Evolutionary conservation across 495 filamentous ascomycete genomes (phyloP), one percentile per base, ranked within the genome.

Genomic region (Cryomyces minteri): DNA sequence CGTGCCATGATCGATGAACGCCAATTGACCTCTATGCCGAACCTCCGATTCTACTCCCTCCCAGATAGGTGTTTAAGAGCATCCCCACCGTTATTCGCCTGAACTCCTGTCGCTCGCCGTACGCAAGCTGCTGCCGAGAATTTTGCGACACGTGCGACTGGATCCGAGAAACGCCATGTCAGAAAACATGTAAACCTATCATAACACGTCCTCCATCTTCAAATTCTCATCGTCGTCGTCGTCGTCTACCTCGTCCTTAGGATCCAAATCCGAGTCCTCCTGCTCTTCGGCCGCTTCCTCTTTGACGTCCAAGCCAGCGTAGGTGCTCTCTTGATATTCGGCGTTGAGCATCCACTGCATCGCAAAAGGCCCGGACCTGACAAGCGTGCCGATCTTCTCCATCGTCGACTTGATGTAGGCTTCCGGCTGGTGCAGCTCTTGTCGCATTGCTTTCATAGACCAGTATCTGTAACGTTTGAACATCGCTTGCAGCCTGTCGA

Each of bases 401-500:
- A 98, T 60, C 1, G 75, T 79, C 59, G 92, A 74, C 48, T 86
- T 86, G 41, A 98, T 75, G 59, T 86, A 98, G 4, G 80, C 79
- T 58, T 98, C 90, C 0, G 90, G 90, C 65, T 98, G 90, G 43
- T 73, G 67, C 32, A 88, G 70, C 49, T 66, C 61, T 18, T 70
- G 65, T 48, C 82, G 81, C 51, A 98, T 72, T 0, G 74, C 72
- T 54, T 82, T 87, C 67, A 96, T 80, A 12, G 81, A 72, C 88
- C 88, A 96, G 62, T 87, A 95, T 44, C 73, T 74, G 67, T 80
- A 93, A 43, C 77, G 62, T 32, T 76, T 71, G 73, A 96, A 98
- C 56, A 76, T 82, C 11, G 67, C 59, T 66, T 84, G 86, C 47
- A 98, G 77, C 38, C 66, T 66, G 59, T 95, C 85, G 63, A 93